These are phyloP conservation scores for Phycomyces blakesleeanus DNA, from an alignment of 192 early-diverging fungal genomes.

Conservation along the genomic window DNA sequence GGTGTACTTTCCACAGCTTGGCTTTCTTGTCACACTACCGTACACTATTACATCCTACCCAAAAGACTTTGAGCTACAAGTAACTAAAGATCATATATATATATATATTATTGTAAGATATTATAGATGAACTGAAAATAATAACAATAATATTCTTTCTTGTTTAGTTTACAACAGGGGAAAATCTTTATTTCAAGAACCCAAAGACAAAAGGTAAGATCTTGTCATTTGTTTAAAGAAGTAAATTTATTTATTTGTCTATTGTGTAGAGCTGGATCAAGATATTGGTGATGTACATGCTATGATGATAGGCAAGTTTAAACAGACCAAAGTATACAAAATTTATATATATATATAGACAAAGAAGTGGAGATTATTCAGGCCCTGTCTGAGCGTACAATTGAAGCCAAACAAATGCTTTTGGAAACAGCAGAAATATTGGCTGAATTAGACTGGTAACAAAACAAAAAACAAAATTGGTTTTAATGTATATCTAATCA, in stretches of 20 bases:
- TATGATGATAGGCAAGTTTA: conserved; percentile 62
- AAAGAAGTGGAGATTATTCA: conserved; percentile 83
- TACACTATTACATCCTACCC: conserved; percentile 41
- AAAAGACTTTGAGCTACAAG: conserved; percentile 56
- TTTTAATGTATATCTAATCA: background rate
- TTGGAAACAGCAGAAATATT: conserved; percentile 35
- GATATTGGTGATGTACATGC: conserved; percentile 82
- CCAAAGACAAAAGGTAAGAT: conserved; percentile 42
- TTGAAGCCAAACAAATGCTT: conserved; percentile 40
- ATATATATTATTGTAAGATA: no score
- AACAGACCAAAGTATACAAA: background rate
- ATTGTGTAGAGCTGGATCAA: conserved; percentile 64
- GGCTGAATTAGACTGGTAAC: conserved; percentile 73
- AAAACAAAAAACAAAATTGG: no score
- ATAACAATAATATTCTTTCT: no score
- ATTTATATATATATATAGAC: conserved; percentile 43
- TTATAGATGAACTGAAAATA: no score
- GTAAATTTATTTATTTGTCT: background rate
- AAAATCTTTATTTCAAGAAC: conserved; percentile 72
- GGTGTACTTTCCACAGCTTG: conserved; percentile 79
- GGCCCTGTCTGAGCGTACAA: conserved; percentile 55
- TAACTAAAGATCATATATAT: conserved; percentile 18
- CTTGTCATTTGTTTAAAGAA: background rate
- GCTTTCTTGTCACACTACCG: conserved; percentile 71
- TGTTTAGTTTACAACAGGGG: conserved; percentile 66